Percentiles rank a stretch among this genome's conserved stretches.
Evolutionary conservation across 2,329 filamentous ascomycete genomes (phyloP).

Genomic region (Erysiphe pulchra): DNA sequence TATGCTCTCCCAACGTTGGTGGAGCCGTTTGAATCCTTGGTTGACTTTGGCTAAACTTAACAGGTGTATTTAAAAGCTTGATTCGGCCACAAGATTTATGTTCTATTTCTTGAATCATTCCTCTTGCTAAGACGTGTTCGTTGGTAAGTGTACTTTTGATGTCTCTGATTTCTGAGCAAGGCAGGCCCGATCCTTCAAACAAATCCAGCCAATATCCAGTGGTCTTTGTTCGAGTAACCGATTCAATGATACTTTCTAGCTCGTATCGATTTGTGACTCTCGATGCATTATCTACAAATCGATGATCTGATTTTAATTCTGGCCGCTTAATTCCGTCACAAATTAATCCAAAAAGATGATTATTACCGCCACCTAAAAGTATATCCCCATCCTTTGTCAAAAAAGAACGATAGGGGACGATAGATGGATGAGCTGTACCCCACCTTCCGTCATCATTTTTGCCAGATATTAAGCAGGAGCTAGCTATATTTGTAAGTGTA

Average conservation of each 20-base stretch:
- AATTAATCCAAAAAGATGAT: conserved; percentile 38
- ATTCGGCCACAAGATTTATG: conserved; percentile 65
- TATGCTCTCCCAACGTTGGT: conserved; percentile 70
- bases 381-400: conserved; percentile 45
- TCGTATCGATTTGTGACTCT: conserved; percentile 46
- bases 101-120: conserved; percentile 75
- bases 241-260: conserved; percentile 58
- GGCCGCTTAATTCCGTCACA: conserved; percentile 31
- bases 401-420: conserved; percentile 73
- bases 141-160: conserved; percentile 65
- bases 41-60: conserved; percentile 72
- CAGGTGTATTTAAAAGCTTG: conserved; percentile 75
- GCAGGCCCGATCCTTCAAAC: conserved; percentile 78
- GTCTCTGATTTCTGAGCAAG: conserved; percentile 86
- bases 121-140: conserved; percentile 56
- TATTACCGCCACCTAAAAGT: conserved; percentile 47
- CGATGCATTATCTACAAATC: conserved; percentile 33
- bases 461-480: conserved; percentile 69
- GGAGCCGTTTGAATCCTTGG: conserved; percentile 55
- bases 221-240: conserved; percentile 45
- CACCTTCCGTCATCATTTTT: conserved; percentile 71
- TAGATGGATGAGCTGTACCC: conserved; percentile 79
- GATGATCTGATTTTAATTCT: conserved; percentile 32
- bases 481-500: conserved; percentile 84
- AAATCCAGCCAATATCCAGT: conserved; percentile 71